These are phyloP conservation scores for Leishmania martiniquensis DNA, from an alignment of 208 protist species.

Conservation along the genomic window DNA sequence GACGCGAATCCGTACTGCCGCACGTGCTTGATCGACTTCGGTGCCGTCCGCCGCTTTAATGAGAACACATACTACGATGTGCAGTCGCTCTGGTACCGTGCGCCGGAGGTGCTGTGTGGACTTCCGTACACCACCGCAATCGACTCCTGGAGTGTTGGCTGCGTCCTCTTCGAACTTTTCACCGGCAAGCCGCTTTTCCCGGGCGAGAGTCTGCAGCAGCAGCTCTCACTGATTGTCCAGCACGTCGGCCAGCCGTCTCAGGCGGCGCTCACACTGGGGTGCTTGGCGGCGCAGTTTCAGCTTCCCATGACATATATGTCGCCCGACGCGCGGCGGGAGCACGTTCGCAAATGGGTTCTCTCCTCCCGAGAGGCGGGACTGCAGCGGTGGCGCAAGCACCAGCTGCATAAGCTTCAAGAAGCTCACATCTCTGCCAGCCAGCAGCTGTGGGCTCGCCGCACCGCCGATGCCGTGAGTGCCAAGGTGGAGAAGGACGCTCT, in stretches of 20 bases:
- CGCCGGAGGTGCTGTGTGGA: conserved; percentile 91
- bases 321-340: conserved; percentile 20
- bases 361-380: conserved; percentile 30
- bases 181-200: conserved; percentile 95
- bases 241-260: conserved; percentile 87
- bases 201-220: conserved; percentile 86
- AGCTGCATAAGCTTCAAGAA: conserved; percentile 32
- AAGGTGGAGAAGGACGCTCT: conserved; percentile 24
- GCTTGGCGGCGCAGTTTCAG: conserved; percentile 39
- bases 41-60: conserved; percentile 95
- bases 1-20: conserved; percentile 31
- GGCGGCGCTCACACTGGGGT: conserved; percentile 58
- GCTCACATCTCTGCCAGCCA: conserved; percentile 7
- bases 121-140: conserved; percentile 91
- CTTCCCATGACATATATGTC: conserved; percentile 32
- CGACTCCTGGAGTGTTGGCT: conserved; percentile 94
- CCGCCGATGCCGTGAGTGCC: conserved; percentile 4
- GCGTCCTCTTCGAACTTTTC: conserved; percentile 92
- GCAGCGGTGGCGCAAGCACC: conserved; percentile 33
- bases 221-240: conserved; percentile 92
- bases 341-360: conserved; percentile 33
- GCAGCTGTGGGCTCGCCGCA: conserved; percentile 9
- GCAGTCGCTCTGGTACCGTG: conserved; percentile 94
- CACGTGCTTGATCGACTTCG: conserved; percentile 97
- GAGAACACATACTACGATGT: conserved; percentile 97